Evolutionary conservation across 768 basidiomycete species (phyloP).

Genomic region (Sarcodon sp.): DNA sequence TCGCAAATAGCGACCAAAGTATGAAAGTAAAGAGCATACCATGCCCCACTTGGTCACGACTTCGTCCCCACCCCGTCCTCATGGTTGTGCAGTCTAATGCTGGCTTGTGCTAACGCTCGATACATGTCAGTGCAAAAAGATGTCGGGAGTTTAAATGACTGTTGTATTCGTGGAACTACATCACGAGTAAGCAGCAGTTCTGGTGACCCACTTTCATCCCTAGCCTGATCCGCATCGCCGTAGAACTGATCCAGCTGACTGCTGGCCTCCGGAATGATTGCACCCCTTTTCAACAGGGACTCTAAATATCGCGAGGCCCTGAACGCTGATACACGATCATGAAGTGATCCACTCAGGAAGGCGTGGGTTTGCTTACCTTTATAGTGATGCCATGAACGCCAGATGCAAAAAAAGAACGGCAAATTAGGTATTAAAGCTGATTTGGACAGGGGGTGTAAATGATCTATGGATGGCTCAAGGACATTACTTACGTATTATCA

Average conservation of each 20-base stretch:
- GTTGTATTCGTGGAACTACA: conserved; percentile 38
- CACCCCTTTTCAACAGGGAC: conserved; percentile 38
- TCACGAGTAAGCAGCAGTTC: conserved; percentile 36
- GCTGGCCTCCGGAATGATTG: conserved; percentile 44
- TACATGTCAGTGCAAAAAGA: conserved; percentile 34
- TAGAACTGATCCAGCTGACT: conserved; percentile 47
- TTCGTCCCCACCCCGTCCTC: conserved; percentile 3
- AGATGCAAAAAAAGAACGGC: conserved; percentile 76
- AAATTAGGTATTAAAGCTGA: conserved; percentile 72
- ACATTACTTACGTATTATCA: conserved; percentile 52
- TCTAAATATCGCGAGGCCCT: conserved; percentile 59
- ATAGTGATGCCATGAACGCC: conserved; percentile 81
- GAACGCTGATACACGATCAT: conserved; percentile 31
- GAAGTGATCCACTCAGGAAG: conserved; percentile 1
- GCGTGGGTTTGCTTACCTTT: conserved; percentile 30
- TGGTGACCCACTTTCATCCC: not conserved
- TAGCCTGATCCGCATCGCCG: conserved; percentile 5
- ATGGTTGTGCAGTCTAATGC: conserved; percentile 14
- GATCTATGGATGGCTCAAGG: not conserved
- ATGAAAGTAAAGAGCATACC: too few relatives aligned
- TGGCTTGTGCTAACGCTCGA: conserved; percentile 53
- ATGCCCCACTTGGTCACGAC: not conserved
- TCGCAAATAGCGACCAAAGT: too few relatives aligned
- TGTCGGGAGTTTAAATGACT: conserved; percentile 30
- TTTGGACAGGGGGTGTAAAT: not conserved